Percentiles rank a stretch among this genome's conserved stretches.
phyloP scores from a whole-genome alignment of 257 asterid genomes.

The Gynochthodes officinalis region DNA sequence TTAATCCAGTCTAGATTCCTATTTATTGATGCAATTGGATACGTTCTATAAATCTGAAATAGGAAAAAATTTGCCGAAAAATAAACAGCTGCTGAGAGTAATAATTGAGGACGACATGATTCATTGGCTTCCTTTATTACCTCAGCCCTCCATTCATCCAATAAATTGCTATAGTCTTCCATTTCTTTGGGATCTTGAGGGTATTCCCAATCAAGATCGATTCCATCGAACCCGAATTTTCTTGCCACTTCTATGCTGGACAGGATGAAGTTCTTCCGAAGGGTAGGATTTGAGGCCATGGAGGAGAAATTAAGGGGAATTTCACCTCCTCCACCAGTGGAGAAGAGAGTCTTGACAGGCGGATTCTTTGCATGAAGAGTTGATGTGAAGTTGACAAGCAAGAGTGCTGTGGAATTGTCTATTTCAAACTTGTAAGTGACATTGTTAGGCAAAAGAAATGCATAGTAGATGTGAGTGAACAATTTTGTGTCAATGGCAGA shows the following conservation, averaged over 20 bases:
- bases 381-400: conserved; percentile 55
- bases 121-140: conserved; percentile 39
- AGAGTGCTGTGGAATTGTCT: conserved; percentile 30
- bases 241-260: conserved; percentile 70
- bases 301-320: conserved; percentile 39
- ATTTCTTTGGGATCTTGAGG: conserved; percentile 55
- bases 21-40: conserved; percentile 47
- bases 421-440: conserved; percentile 46
- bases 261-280: conserved; percentile 42
- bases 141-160: conserved; percentile 64
- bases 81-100: conserved; percentile 79
- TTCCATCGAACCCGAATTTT: conserved; percentile 57
- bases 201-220: conserved; percentile 79
- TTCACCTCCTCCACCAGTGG: conserved; percentile 65
- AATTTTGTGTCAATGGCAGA: conserved; percentile 54
- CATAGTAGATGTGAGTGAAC: conserved; percentile 69
- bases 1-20: conserved; percentile 68
- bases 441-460: conserved; percentile 53
- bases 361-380: conserved; percentile 49
- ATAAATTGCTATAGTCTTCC: conserved; percentile 37
- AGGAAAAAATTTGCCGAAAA: conserved; percentile 51
- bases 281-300: conserved; percentile 38
- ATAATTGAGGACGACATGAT: conserved; percentile 37
- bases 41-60: conserved; percentile 35
- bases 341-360: conserved; percentile 43